Conservation (phyloP, 73 alveolate species). For the Uronychia binucleata region DNA sequence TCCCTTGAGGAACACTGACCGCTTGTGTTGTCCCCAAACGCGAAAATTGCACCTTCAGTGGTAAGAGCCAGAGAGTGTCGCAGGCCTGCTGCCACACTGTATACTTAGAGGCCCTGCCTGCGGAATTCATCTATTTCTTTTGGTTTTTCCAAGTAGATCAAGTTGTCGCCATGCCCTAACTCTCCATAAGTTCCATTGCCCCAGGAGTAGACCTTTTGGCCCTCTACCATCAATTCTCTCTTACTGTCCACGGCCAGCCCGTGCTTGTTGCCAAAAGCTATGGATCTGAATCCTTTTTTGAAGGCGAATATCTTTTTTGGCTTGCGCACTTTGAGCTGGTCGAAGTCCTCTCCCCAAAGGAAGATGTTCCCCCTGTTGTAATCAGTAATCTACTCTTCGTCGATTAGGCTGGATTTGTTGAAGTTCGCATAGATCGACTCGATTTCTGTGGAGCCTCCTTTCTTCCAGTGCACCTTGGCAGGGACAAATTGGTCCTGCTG, state of each 20-base stretch:
- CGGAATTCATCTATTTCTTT: no score
- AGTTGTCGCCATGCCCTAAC: constrained; percentile 4
- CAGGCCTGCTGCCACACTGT: neutral
- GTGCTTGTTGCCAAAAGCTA: constrained; percentile 3
- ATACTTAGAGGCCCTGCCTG: neutral
- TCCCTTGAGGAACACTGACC: neutral
- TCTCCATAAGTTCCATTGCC: constrained; percentile 19
- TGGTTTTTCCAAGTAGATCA: neutral
- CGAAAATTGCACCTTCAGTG: neutral
- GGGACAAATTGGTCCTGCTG: neutral
- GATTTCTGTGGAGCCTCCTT: neutral
- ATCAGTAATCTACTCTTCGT: neutral
- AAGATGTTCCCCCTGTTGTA: neutral
- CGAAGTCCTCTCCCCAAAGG: constrained; percentile 8
- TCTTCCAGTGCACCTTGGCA: neutral
- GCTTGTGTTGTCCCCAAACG: constrained; percentile 9
- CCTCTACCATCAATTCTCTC: neutral
- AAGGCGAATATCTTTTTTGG: neutral
- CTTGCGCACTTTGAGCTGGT: neutral
- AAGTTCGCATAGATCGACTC: neutral
- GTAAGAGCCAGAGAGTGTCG: neutral
- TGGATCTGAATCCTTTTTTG: neutral
- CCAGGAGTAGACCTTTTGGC: constrained; percentile 2
- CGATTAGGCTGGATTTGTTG: neutral
- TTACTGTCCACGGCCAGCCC: constrained; percentile 7